A percentile compares a stretch with the other conserved stretches of the same genome.
These are phyloP conservation scores for Fraxinus sp. DNA, from an alignment of 305 asterid species.

Conservation along the genomic window DNA sequence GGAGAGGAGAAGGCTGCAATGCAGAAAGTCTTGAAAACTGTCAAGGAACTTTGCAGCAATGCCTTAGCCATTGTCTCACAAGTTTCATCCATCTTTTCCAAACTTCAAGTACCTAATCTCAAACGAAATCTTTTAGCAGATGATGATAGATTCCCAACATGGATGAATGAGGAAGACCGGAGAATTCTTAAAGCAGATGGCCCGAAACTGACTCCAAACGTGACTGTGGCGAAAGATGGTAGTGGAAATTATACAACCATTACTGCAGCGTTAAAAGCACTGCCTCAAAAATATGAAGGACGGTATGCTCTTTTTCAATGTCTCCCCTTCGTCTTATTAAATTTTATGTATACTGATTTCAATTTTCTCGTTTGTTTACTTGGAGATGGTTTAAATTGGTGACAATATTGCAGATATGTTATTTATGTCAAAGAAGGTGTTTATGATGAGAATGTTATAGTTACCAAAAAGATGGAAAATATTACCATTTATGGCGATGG, in stretches of 20 bases:
- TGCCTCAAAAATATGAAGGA: conserved; percentile 53
- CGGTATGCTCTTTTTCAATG: conserved; percentile 37
- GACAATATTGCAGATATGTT: conserved; percentile 49
- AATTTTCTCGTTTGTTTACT: neutral
- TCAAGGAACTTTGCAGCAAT: conserved; percentile 60
- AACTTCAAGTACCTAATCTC: conserved; percentile 15
- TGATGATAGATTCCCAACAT: conserved; percentile 29
- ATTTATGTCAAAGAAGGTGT: conserved; percentile 72
- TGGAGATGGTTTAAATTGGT: neutral
- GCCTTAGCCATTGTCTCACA: conserved; percentile 57
- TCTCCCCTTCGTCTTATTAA: neutral
- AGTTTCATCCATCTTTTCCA: conserved; percentile 26
- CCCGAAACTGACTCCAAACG: conserved; percentile 40
- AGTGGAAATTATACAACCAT: conserved; percentile 61
- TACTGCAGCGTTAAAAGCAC: conserved; percentile 56
- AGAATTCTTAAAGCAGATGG: conserved; percentile 48
- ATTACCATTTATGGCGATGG: conserved; percentile 86
- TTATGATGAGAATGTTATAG: conserved; percentile 61
- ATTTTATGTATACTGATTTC: neutral
- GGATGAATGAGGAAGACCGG: conserved; percentile 49
- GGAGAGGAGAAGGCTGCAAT: conserved; percentile 46
- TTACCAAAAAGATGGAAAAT: conserved; percentile 63
- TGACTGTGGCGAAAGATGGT: conserved; percentile 73
- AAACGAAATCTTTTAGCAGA: conserved; percentile 43
- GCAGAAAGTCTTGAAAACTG: conserved; percentile 33